Percentiles rank a stretch among this genome's conserved stretches.
phyloP scores from a whole-genome alignment of 2,329 filamentous ascomycete species.

The Claviceps maximensis region DNA sequence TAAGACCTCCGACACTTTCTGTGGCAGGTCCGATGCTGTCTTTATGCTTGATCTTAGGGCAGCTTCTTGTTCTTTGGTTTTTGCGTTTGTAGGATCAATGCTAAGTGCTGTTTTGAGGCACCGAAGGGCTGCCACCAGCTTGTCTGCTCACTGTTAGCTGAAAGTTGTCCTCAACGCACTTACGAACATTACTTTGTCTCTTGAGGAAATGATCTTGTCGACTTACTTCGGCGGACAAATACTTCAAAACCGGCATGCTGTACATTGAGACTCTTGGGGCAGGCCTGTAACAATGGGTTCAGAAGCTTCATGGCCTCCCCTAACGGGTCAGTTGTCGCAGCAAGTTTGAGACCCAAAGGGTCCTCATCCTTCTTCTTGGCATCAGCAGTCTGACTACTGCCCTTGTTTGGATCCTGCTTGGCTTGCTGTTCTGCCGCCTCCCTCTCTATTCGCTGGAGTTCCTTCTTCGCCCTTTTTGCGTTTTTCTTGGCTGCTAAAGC shows the following conservation, averaged over 20 bases:
- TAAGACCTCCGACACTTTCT: slow-evolving; percentile 56
- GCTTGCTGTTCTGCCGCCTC: slow-evolving; percentile 66
- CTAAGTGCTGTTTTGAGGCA: slow-evolving; percentile 63
- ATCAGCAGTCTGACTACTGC: slow-evolving; percentile 42
- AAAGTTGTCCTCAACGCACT: background rate
- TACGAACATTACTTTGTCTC: background rate
- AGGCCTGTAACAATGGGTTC: slow-evolving; percentile 66
- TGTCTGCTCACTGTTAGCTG: slow-evolving; percentile 40
- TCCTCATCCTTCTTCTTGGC: slow-evolving; percentile 84
- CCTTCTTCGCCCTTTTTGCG: slow-evolving; percentile 79
- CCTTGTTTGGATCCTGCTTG: slow-evolving; percentile 75
- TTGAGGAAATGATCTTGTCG: background rate
- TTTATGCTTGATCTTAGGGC: slow-evolving; percentile 54
- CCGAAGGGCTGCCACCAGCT: slow-evolving; percentile 75
- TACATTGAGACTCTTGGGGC: slow-evolving; percentile 64
- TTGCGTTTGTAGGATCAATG: slow-evolving; percentile 56
- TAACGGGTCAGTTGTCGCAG: slow-evolving; percentile 69
- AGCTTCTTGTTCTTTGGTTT: slow-evolving; percentile 61
- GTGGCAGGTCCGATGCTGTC: slow-evolving; percentile 41
- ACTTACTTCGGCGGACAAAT: slow-evolving; percentile 68
- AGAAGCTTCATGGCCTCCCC: slow-evolving; percentile 82
- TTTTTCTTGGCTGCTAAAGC: slow-evolving; percentile 71
- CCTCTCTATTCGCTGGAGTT: slow-evolving; percentile 50
- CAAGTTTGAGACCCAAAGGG: slow-evolving; percentile 67
- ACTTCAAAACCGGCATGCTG: slow-evolving; percentile 87